Conservation (phyloP, 2,329 filamentous ascomycete genomes). For the Aspergillus fijiensis region DNA sequence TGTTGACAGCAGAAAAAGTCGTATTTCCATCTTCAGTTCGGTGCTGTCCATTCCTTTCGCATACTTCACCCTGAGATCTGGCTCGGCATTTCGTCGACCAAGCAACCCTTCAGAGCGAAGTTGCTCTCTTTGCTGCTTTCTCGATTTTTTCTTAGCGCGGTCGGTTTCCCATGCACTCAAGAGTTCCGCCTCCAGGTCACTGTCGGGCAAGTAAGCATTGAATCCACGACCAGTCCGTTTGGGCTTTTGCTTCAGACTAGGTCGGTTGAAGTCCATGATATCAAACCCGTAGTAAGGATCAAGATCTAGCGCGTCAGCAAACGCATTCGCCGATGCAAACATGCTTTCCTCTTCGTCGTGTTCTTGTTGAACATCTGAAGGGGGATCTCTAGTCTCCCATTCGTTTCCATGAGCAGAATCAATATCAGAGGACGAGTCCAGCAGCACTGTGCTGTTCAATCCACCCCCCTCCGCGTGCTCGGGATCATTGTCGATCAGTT, state of each 20-base stretch:
- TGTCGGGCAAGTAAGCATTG: slow-evolving; percentile 61
- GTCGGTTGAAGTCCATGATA: slow-evolving; percentile 77
- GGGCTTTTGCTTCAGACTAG: slow-evolving; percentile 64
- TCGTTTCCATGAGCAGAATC: background rate
- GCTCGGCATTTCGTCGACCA: slow-evolving; percentile 54
- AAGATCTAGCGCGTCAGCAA: slow-evolving; percentile 59
- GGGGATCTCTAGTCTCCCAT: background rate
- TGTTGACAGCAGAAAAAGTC: slow-evolving; percentile 64
- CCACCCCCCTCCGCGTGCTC: background rate
- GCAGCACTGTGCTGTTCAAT: background rate
- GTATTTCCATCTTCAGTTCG: slow-evolving; percentile 71
- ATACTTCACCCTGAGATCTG: slow-evolving; percentile 70
- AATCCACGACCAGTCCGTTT: slow-evolving; percentile 61
- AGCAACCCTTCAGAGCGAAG: slow-evolving; percentile 66
- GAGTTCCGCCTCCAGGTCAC: slow-evolving; percentile 63
- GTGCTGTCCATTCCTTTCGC: slow-evolving; percentile 67
- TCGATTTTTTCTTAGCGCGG: slow-evolving; percentile 67
- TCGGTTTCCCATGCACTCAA: slow-evolving; percentile 65
- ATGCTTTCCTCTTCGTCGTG: slow-evolving; percentile 11
- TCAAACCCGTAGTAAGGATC: slow-evolving; percentile 71
- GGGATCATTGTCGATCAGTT: background rate
- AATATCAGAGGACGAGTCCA: background rate
- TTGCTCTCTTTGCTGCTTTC: slow-evolving; percentile 69
- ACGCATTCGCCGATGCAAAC: slow-evolving; percentile 56
- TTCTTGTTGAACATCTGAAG: background rate